Conservation (phyloP, 2,329 filamentous ascomycete species). For the Nemania serpens region DNA sequence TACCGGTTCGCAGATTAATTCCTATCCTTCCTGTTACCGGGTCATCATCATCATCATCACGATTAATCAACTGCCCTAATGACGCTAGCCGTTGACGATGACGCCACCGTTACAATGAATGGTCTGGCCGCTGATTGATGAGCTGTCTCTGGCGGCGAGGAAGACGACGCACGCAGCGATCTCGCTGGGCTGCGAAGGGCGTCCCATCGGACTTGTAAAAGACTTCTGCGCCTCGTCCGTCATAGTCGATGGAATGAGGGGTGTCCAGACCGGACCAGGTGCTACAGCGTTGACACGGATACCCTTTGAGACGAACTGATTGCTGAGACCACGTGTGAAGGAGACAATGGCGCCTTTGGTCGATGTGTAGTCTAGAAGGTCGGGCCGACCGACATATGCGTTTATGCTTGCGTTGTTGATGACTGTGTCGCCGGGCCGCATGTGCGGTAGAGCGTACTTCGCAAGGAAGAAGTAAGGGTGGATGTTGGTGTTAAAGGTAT, state of each 20-base stretch:
- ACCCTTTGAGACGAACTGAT: constrained; percentile 72
- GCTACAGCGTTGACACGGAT: constrained; percentile 66
- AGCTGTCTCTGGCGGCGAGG: constrained; percentile 74
- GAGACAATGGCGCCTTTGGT: constrained; percentile 79
- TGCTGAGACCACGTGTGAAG: constrained; percentile 77
- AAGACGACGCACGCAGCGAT: constrained; percentile 84
- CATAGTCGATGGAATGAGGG: constrained; percentile 76
- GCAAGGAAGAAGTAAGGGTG: constrained; percentile 80
- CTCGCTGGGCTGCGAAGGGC: constrained; percentile 79
- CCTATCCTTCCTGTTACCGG: no score
- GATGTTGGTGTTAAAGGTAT: constrained; percentile 83
- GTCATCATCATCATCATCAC: no score
- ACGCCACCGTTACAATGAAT: constrained; percentile 59
- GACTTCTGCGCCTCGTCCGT: constrained; percentile 69
- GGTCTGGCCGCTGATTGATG: constrained; percentile 73
- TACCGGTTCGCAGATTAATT: no score
- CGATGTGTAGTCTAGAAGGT: constrained; percentile 81
- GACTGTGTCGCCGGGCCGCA: constrained; percentile 74
- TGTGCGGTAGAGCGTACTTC: constrained; percentile 76
- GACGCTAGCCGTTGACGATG: constrained; percentile 52
- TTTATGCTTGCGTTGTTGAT: constrained; percentile 89
- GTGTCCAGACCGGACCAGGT: constrained; percentile 80
- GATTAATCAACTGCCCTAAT: no score
- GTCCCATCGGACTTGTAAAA: constrained; percentile 75
- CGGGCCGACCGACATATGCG: constrained; percentile 78